Base-by-base conservation (phyloP, 345 rosid genomes). In the Combretum micranthum region DNA sequence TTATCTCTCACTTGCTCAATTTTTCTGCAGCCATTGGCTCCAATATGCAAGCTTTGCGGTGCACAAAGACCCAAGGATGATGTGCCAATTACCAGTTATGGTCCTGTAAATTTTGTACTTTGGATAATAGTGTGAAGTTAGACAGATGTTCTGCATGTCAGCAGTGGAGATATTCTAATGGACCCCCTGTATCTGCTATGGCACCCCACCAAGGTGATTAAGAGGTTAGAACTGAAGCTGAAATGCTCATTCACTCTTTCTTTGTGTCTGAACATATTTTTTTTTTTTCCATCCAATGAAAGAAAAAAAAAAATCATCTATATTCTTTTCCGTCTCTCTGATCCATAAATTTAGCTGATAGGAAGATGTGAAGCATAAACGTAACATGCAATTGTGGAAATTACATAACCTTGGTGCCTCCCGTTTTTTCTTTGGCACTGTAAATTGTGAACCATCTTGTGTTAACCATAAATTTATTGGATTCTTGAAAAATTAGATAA, bases 131-230 rank as follows among this genome's bases (percentile, higher is more conserved):
- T 58, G 70, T 74, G 47, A 68, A 77, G 62, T 37, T 72, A 62
- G 95, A 89, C 52, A 83, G 80, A 65, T 92, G 93, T 58, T 78
- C 72, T 37, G 98, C 89, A 20, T 92, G 99, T 68, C 80, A 67
- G 55, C 88, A 79, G 49, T 93, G 97, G 94, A 82, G 97, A 76
- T 85, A 80, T 67, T 92, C 96, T 32, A 62, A 67, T 42, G 98
- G 97, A 18, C 59, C 79, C 32, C 94, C 96, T 15, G 69, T 75
- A 47, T 73, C 86, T 18, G 65, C 86, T 20, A 62, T n/a, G 26
- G 72, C 96, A 20, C 86, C 89, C 50, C 70, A 70, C 52, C 68
- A 56, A 3, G 97, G 97, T 44, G 78, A 90, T 39, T 83, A 80
- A 83, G 60, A 5, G 59, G 53, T 57, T 44, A 50, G 26, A 22